Percentiles rank a stretch among this genome's conserved stretches.
Conservation (phyloP, 345 rosid species). For the Heritiera littoralis region DNA sequence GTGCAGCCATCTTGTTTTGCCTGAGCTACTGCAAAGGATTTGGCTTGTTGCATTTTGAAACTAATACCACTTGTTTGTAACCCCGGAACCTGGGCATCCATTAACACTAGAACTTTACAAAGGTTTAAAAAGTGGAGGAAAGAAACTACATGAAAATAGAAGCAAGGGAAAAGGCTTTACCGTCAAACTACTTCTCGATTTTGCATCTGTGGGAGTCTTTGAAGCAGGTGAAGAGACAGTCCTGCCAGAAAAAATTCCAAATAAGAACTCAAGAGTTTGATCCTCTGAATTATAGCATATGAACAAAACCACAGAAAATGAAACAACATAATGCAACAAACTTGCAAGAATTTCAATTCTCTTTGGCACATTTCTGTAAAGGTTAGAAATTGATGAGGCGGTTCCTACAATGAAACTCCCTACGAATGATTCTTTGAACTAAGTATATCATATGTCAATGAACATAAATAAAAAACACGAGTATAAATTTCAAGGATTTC, state of each 20-base stretch:
- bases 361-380: not conserved
- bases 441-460: not conserved
- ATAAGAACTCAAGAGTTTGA: not conserved
- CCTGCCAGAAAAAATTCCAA: constrained; percentile 5
- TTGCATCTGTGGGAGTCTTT: constrained; percentile 20
- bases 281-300: not conserved
- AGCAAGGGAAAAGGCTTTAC: constrained; percentile 3
- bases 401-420: not conserved
- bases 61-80: constrained; percentile 17
- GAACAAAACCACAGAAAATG: not conserved
- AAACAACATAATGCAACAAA: not conserved
- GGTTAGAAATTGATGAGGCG: not conserved
- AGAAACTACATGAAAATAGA: not conserved
- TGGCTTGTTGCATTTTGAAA: constrained; percentile 40
- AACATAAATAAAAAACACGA: not conserved
- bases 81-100: constrained; percentile 20
- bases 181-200: not conserved
- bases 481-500: not conserved
- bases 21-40: constrained; percentile 46
- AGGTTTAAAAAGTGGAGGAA: not conserved
- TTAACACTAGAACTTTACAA: constrained; percentile 5
- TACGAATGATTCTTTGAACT: not conserved
- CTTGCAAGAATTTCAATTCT: not conserved
- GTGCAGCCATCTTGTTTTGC: constrained; percentile 55
- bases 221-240: constrained; percentile 14